Base-by-base conservation (phyloP, 2,329 filamentous ascomycete species). In the Fusarium proliferatum region DNA sequence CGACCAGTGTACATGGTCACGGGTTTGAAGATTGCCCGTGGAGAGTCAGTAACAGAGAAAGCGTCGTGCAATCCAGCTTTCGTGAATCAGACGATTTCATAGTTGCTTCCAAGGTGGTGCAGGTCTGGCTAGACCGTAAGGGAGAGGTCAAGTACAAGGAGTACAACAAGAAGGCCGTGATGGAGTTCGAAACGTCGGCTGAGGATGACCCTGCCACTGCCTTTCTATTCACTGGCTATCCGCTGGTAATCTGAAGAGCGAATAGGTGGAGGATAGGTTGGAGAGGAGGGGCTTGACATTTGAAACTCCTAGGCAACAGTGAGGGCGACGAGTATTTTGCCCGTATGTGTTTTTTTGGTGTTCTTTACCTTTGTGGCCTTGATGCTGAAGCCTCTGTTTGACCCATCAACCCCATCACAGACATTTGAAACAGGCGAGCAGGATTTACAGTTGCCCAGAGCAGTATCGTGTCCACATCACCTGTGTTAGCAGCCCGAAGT, bases 401-500 rank as follows among this genome's bases (percentile, higher is more conserved):
- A n/a, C n/a, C n/a, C n/a, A n/a, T n/a, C n/a, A n/a, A n/a, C n/a
- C n/a, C n/a, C n/a, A n/a, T n/a, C n/a, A n/a, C n/a, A n/a, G n/a
- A n/a, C 15, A 43, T 23, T n/a, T 1, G 15, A 17, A 2, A 43
- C 9, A 9, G 23, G 8, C 2, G 0, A 21, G 17, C 6, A 5
- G 17, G 8, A 9, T 13, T 4, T 1, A 4, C 13, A 28, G 23
- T 46, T 2, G 17, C 2, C 8, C 2, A 11, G 8, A 6, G 9
- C 2, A 4, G 3, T 10, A 46, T 15, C 5, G 5, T 21, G 23
- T 46, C 12, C 5, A 3, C 9, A 9, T n/a, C 1, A 19, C 11
- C 19, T 3, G 7, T 21, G 39, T 41, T 3, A n/a, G 21, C 21
- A 41, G 39, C 21, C 19, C 0, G 1, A 13, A 41, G 39, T 2